phyloP scores from a whole-genome alignment of 805 yeast species.

The Saccharomycopsis amapae region DNA sequence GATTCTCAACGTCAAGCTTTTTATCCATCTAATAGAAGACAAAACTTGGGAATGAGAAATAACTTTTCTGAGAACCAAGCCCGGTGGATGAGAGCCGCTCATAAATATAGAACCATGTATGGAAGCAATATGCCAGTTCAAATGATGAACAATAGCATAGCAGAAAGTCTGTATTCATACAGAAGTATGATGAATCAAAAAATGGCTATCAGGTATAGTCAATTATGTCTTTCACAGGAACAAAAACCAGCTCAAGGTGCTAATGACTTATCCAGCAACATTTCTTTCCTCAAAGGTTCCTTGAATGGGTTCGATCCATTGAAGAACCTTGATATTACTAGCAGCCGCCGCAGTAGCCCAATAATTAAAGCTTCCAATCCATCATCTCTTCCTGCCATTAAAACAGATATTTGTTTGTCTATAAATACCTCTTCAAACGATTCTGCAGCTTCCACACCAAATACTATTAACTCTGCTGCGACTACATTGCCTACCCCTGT shows the following conservation, averaged over 20 bases:
- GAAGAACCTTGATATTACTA: neutral
- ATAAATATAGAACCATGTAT: conserved; percentile 4
- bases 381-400: conserved; percentile 1
- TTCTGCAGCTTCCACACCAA: neutral
- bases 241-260: neutral
- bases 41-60: too few species aligned
- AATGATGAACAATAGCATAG: neutral
- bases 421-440: neutral
- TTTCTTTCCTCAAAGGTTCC: conserved; percentile 9
- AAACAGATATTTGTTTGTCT: neutral
- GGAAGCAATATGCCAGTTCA: neutral
- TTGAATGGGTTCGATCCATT: conserved; percentile 15
- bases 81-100: conserved; percentile 5
- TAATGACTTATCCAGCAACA: conserved; percentile 5
- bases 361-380: neutral
- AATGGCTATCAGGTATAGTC: conserved; percentile 18
- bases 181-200: conserved; percentile 5
- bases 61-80: conserved; percentile 1
- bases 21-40: neutral
- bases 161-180: conserved; percentile 1
- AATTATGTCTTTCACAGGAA: conserved; percentile 19
- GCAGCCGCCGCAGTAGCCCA: neutral
- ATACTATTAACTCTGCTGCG: neutral
- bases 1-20: neutral
- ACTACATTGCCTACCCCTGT: neutral